Evolutionary conservation across 257 asterid genomes (phyloP), one percentile per base, ranked within the genome.

Genomic region (Nicotiana tabacum): DNA sequence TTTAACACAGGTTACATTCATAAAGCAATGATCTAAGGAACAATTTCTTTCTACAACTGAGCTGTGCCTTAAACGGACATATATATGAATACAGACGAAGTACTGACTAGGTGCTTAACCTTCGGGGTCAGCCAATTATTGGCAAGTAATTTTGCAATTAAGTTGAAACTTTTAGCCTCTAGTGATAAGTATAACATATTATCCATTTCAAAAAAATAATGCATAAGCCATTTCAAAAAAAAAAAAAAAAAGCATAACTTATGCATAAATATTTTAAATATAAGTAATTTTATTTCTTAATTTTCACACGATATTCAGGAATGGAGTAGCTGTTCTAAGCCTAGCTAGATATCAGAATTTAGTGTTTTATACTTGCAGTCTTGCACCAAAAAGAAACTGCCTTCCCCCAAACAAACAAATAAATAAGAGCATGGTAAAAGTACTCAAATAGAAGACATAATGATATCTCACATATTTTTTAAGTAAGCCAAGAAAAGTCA

Each of bases 371-470:
- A n/a, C 6, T 70, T 70, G 78, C 35, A 39, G 39, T 72, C 21
- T 72, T 46, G 79, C 24, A 72, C 79, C 39, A 72, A 56, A 72
- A 46, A 24, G 39, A 72, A 72, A 72, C 37, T 46, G 35, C 79
- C 57, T n/a, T 24, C 60, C 21, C 17, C 61, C 61, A 72, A 12
- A 46, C 61, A 72, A 72, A 24, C 60, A 72, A 72, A 24, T 24
- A 24, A 46, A 29, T 72, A 72, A 12, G 37, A 46, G 11, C 60
- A 46, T 46, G 57, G 43, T 43, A 2, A 4, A 70, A 70, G n/a
- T 70, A 56, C 78, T 21, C 58, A 29, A 48, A 46, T 46, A 13
- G 37, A 46, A 72, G 61, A 72, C 79, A 70, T 46, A 46, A 74
- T 48, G 37, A 72, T 24, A 32, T 24, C 78, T 43, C 78, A 6